These are phyloP conservation scores for Sclerotinia spermophila DNA, from an alignment of 2,329 filamentous ascomycete genomes.

Conservation along the genomic window DNA sequence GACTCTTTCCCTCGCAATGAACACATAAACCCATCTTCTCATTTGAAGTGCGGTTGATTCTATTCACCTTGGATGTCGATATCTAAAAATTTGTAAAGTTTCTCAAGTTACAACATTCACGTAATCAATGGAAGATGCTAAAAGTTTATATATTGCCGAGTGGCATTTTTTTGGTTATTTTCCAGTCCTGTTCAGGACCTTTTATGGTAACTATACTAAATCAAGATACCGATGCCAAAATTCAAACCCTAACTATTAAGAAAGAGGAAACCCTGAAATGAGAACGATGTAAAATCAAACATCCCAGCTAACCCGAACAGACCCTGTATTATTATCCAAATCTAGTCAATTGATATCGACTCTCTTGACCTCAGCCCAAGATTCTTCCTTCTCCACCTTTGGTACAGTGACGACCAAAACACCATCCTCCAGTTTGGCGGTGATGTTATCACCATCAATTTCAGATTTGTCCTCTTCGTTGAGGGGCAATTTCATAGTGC, in stretches of 20 bases:
- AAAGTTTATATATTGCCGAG: conserved; percentile 14
- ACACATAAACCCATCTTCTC: neutral
- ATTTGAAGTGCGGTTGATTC: neutral
- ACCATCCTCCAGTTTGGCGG: conserved; percentile 75
- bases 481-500: conserved; percentile 59
- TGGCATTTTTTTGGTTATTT: conserved; percentile 30
- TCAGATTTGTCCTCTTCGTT: conserved; percentile 52
- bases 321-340: conserved; percentile 11
- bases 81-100: neutral
- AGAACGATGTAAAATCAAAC: conserved; percentile 13
- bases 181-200: conserved; percentile 13
- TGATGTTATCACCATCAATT: conserved; percentile 65
- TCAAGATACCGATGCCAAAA: conserved; percentile 18
- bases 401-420: conserved; percentile 73
- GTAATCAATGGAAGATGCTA: neutral
- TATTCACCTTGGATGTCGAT: neutral
- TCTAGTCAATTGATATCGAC: conserved; percentile 46
- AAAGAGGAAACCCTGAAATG: neutral
- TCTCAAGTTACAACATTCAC: neutral
- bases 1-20: neutral
- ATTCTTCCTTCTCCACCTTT: conserved; percentile 58
- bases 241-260: conserved; percentile 8
- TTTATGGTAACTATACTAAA: conserved; percentile 21
- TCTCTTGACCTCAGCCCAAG: conserved; percentile 58
- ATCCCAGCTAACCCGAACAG: conserved; percentile 14